Percentiles rank a stretch among this genome's conserved stretches.
Conservation (phyloP, 495 filamentous ascomycete genomes). For the Hypoxylon fragiforme region DNA sequence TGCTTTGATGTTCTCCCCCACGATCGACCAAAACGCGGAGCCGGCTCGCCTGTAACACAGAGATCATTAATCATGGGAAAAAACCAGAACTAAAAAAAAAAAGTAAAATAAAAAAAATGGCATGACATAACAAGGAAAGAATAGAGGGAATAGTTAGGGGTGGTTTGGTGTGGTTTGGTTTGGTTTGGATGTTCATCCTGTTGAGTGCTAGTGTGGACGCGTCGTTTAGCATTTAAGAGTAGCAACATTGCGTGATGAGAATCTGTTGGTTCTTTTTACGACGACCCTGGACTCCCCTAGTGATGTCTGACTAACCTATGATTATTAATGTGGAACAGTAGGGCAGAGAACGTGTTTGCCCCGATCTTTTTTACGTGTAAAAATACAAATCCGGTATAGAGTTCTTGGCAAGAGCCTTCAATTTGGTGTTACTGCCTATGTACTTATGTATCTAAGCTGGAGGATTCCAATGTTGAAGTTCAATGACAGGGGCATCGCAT, state of each 20-base stretch:
- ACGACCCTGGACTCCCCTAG: conserved; percentile 13
- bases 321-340: conserved; percentile 24
- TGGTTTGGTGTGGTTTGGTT: too few species aligned
- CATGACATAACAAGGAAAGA: neutral
- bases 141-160: too few species aligned
- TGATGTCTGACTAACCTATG: conserved; percentile 7
- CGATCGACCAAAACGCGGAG: neutral
- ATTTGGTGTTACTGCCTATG: neutral
- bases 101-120: neutral
- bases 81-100: too few species aligned
- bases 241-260: conserved; percentile 21
- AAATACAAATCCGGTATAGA: conserved; percentile 16
- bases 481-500: too few species aligned
- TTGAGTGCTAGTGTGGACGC: conserved; percentile 17
- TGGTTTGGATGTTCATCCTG: neutral
- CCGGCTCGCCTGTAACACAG: too few species aligned
- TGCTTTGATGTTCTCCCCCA: neutral
- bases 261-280: conserved; percentile 11
- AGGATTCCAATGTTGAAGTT: neutral
- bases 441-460: neutral
- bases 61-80: too few species aligned
- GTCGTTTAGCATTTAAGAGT: conserved; percentile 12
- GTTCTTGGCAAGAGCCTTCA: too few species aligned
- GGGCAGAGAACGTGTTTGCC: conserved; percentile 9
- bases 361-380: neutral